A percentile compares a stretch with the other conserved stretches of the same genome.
Conservation (phyloP, 2,329 filamentous ascomycete species). For the Diplodia scrobiculata region DNA sequence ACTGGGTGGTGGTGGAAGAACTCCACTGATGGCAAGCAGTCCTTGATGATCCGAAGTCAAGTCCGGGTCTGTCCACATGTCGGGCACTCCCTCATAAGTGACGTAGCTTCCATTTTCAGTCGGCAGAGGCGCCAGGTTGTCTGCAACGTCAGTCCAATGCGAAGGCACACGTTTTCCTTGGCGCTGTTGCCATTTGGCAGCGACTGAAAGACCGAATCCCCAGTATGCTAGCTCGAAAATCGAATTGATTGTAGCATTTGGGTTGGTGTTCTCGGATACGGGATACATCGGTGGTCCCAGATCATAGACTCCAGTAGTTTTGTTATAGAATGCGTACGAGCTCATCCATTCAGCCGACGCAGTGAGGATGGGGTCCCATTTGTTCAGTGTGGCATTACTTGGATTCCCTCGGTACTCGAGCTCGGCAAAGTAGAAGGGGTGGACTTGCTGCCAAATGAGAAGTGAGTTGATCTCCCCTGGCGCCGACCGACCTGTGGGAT, state of each 20-base stretch:
- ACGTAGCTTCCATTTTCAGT: conserved; percentile 55
- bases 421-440: conserved; percentile 63
- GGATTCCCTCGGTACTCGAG: conserved; percentile 56
- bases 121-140: conserved; percentile 59
- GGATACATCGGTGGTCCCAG: conserved; percentile 57
- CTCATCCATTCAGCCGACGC: conserved; percentile 62
- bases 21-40: conserved; percentile 39
- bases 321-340: conserved; percentile 59
- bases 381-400: conserved; percentile 48
- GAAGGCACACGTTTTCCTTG: conserved; percentile 50
- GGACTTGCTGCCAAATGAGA: conserved; percentile 65
- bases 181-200: conserved; percentile 56
- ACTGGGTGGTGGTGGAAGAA: conserved; percentile 38
- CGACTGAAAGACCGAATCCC: conserved; percentile 61
- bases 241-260: conserved; percentile 60
- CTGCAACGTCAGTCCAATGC: conserved; percentile 53
- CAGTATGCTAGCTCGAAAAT: conserved; percentile 64
- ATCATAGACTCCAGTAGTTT: conserved; percentile 56
- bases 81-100: conserved; percentile 56
- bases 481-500: conserved; percentile 57
- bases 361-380: conserved; percentile 58
- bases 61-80: conserved; percentile 40
- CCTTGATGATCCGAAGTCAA: conserved; percentile 41
- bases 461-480: conserved; percentile 64
- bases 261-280: conserved; percentile 60